These are phyloP conservation scores for Colletotrichum incanum DNA, from an alignment of 2,329 filamentous ascomycete genomes.

Conservation along the genomic window DNA sequence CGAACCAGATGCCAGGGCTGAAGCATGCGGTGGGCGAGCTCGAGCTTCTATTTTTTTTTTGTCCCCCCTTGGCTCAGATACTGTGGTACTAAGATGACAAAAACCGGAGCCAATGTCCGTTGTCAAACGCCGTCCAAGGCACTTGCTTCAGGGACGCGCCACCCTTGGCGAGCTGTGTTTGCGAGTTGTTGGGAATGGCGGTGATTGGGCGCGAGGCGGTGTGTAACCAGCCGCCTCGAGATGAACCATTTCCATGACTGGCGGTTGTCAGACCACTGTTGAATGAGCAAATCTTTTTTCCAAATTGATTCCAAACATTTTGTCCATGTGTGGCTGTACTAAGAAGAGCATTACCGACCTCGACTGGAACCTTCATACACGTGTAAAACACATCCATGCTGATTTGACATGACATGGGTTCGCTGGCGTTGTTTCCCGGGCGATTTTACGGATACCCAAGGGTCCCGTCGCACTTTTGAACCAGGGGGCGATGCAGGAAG, in stretches of 20 bases:
- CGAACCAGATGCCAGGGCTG: conserved; percentile 27
- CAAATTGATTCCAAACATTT: background rate
- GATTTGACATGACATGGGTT: conserved; percentile 17
- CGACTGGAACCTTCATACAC: conserved; percentile 7
- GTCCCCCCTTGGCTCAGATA: background rate
- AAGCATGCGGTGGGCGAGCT: conserved; percentile 5
- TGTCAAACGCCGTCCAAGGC: background rate
- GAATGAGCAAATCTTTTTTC: background rate
- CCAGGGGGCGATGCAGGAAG: background rate
- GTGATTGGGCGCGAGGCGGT: background rate
- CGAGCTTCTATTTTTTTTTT: background rate
- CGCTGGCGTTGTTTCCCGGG: conserved; percentile 16
- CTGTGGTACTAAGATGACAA: background rate
- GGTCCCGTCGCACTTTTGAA: background rate
- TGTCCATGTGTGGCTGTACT: background rate
- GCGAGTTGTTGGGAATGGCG: background rate
- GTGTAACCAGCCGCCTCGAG: background rate
- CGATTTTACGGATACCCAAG: conserved; percentile 9
- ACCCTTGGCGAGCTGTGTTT: conserved; percentile 1
- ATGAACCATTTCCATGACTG: background rate
- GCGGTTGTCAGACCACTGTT: conserved; percentile 2
- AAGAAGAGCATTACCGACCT: background rate
- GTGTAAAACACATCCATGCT: conserved; percentile 22
- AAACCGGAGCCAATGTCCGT: background rate
- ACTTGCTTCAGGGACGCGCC: conserved; percentile 1